phyloP scores from a whole-genome alignment of 1,284 basidiomycete genomes.

The Marasmius oreades region DNA sequence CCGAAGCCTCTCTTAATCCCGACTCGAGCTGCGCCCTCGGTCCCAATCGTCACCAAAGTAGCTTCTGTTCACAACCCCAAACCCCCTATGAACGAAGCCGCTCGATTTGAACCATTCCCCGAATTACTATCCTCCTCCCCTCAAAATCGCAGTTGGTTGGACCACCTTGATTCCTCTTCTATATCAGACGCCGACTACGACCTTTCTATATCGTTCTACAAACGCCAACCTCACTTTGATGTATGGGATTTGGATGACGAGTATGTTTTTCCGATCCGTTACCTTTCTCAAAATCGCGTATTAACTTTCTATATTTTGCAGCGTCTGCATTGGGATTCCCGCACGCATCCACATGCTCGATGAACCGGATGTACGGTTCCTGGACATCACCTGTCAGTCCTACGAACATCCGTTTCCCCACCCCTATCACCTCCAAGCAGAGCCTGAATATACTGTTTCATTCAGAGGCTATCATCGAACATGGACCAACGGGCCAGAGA shows the following conservation, averaged over 20 bases:
- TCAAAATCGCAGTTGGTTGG: neutral
- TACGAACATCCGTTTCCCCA: neutral
- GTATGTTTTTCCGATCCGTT: neutral
- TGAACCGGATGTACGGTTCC: neutral
- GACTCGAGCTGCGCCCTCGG: neutral
- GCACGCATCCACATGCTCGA: neutral
- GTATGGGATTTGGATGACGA: conserved; percentile 1
- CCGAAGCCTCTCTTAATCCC: neutral
- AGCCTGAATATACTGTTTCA: neutral
- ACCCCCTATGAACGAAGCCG: neutral
- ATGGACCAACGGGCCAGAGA: neutral
- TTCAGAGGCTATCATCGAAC: neutral
- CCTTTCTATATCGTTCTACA: neutral
- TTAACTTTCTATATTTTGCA: neutral
- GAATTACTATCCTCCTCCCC: neutral
- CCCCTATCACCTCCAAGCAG: neutral
- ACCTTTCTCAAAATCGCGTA: no score
- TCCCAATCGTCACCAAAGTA: neutral
- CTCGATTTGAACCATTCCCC: neutral
- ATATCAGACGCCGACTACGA: neutral
- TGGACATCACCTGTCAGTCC: neutral
- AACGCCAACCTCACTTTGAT: neutral
- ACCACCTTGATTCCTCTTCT: neutral
- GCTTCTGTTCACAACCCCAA: neutral
- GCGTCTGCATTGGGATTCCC: neutral